phyloP scores from a whole-genome alignment of 805 yeast genomes.

The Ogataea angusta region DNA sequence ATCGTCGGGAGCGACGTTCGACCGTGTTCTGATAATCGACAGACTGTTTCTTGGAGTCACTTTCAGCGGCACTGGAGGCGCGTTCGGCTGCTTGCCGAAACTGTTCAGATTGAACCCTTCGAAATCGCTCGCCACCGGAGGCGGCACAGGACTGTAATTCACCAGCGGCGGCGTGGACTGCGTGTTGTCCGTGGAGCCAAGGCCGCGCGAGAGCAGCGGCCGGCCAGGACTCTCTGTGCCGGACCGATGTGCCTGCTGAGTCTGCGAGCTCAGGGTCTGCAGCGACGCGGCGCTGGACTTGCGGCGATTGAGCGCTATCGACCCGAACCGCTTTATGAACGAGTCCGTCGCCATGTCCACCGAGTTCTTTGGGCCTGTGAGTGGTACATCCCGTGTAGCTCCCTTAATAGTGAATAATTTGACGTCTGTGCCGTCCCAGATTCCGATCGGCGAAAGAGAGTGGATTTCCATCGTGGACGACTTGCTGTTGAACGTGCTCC shows the following conservation, averaged over 20 bases:
- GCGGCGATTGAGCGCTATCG: conserved; percentile 33
- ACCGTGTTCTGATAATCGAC: conserved; percentile 1
- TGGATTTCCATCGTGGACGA: conserved; percentile 6
- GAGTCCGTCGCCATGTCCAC: conserved; percentile 48
- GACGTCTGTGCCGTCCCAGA: conserved; percentile 47
- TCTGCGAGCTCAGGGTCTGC: conserved; percentile 10
- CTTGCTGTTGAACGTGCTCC: conserved; percentile 12
- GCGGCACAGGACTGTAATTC: conserved; percentile 19
- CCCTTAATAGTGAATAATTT: conserved; percentile 38
- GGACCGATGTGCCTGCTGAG: background rate
- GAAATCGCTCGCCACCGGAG: conserved; percentile 11
- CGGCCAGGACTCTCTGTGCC: conserved; percentile 4
- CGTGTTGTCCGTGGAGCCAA: background rate
- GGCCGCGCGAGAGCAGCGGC: conserved; percentile 5
- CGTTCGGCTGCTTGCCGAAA: conserved; percentile 3
- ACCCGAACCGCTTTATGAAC: conserved; percentile 47
- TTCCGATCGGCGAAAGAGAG: conserved; percentile 28
- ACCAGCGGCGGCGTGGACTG: conserved; percentile 13
- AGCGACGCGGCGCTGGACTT: conserved; percentile 28
- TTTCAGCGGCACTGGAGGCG: conserved; percentile 18
- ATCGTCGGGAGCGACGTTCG: background rate
- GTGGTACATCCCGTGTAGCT: conserved; percentile 12
- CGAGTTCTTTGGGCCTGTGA: conserved; percentile 39
- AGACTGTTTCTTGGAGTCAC: conserved; percentile 22
- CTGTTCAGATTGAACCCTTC: conserved; percentile 9